A percentile compares a stretch with the other conserved stretches of the same genome.
phyloP scores from a whole-genome alignment of 441 rosid genomes.

The Francoa sonchifolia region DNA sequence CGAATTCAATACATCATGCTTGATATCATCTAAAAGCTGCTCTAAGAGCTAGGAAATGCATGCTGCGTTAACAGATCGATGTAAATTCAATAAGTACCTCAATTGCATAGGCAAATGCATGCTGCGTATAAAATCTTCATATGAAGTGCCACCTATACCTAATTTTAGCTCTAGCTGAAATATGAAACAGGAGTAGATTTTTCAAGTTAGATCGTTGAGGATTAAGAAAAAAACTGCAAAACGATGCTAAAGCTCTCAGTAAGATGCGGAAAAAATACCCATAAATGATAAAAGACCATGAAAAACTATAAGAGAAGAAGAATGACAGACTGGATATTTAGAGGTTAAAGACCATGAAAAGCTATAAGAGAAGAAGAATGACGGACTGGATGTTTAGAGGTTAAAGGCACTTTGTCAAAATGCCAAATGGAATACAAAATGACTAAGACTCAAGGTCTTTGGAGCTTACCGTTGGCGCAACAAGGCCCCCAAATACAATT shows the following conservation, averaged over 20 bases:
- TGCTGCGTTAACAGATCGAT: too few relatives aligned
- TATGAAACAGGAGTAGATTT: conserved; percentile 5
- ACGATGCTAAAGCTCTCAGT: not conserved
- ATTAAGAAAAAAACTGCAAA: not conserved
- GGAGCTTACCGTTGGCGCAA: conserved; percentile 90
- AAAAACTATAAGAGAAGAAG: not conserved
- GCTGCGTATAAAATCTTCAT: conserved; percentile 74
- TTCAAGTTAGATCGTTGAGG: not conserved
- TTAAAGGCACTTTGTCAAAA: too few relatives aligned
- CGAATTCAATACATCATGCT: too few relatives aligned
- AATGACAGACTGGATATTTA: not conserved
- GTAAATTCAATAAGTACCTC: conserved; percentile 35
- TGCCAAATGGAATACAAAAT: too few relatives aligned
- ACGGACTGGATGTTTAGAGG: too few relatives aligned
- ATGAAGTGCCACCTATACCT: conserved; percentile 85
- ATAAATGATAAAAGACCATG: too few relatives aligned
- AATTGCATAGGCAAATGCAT: conserved; percentile 78
- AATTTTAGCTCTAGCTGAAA: conserved; percentile 82
- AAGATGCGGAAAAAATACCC: too few relatives aligned
- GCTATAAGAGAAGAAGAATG: not conserved
- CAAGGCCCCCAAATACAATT: conserved; percentile 75
- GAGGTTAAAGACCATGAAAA: too few relatives aligned
- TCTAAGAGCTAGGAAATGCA: too few relatives aligned
- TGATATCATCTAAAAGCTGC: too few relatives aligned
- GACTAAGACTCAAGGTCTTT: too few relatives aligned